A percentile compares a stretch with the other conserved stretches of the same genome.
phyloP scores from a whole-genome alignment of 768 basidiomycete species.

The Mycena chlorophos region DNA sequence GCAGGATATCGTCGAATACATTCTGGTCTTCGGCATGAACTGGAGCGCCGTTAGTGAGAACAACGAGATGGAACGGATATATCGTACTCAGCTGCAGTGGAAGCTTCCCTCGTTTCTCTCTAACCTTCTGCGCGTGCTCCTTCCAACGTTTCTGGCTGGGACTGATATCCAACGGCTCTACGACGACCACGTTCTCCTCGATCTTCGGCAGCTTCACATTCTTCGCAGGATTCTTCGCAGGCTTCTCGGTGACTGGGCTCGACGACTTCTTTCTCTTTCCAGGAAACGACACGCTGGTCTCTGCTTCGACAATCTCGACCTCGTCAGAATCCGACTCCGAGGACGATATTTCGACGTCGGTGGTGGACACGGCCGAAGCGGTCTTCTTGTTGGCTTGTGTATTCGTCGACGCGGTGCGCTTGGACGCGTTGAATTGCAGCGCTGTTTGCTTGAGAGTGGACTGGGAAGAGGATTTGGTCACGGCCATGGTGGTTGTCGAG shows the following conservation, averaged over 20 bases:
- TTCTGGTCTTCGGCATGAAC: constrained; percentile 67
- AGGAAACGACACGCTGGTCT: neutral
- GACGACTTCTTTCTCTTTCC: neutral
- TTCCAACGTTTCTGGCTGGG: constrained; percentile 53
- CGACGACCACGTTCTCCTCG: constrained; percentile 5
- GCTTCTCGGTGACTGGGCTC: neutral
- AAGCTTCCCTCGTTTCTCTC: constrained; percentile 53
- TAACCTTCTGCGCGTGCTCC: constrained; percentile 48
- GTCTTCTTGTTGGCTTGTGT: constrained; percentile 27
- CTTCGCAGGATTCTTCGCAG: neutral
- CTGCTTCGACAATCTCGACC: constrained; percentile 5
- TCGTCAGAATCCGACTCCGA: constrained; percentile 10
- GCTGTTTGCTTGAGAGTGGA: constrained; percentile 37
- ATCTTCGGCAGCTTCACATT: too few species aligned
- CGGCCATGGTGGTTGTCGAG: too few species aligned
- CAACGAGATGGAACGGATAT: neutral
- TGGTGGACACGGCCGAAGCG: constrained; percentile 21
- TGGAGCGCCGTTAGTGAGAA: constrained; percentile 27
- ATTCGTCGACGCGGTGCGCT: constrained; percentile 39
- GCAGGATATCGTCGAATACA: constrained; percentile 69
- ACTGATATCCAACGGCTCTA: constrained; percentile 40
- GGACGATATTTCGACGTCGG: constrained; percentile 10
- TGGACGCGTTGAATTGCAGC: constrained; percentile 46
- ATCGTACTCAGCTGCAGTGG: constrained; percentile 58
- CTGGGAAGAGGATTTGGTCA: constrained; percentile 1